These are phyloP conservation scores for Kregervanrija fluxuum DNA, from an alignment of 805 yeast species.

Conservation along the genomic window DNA sequence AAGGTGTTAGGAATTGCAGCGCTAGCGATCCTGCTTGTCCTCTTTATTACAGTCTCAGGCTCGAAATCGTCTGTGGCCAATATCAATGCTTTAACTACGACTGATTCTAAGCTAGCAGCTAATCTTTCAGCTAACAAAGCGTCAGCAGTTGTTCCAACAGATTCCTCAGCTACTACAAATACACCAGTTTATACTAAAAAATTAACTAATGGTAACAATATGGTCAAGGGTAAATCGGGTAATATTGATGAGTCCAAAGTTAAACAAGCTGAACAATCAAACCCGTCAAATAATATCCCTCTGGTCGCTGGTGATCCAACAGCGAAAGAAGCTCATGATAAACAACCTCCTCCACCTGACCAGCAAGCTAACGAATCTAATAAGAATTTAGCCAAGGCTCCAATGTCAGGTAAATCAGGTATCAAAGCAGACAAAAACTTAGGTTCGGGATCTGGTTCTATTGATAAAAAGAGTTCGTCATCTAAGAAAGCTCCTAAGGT, in stretches of 20 bases:
- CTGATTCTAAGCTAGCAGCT: not conserved
- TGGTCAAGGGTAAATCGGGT: conserved; percentile 29
- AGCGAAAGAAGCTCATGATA: conserved; percentile 10
- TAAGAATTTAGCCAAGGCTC: too few relatives aligned
- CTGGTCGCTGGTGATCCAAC: conserved; percentile 11
- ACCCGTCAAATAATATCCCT: conserved; percentile 6
- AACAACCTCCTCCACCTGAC: not conserved
- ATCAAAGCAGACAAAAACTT: conserved; percentile 5
- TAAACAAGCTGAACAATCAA: conserved; percentile 28
- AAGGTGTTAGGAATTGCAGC: conserved; percentile 37
- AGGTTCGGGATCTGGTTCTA: not conserved
- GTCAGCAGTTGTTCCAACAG: conserved; percentile 4
- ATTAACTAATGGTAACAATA: conserved; percentile 19
- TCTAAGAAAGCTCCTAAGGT: not conserved
- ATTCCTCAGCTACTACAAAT: not conserved
- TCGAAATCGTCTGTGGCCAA: not conserved
- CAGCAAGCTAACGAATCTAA: too few relatives aligned
- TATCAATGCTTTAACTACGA: not conserved
- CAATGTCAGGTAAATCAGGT: not conserved
- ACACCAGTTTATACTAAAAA: conserved; percentile 12
- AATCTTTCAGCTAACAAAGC: not conserved
- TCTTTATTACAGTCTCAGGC: conserved; percentile 26
- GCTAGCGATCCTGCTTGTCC: conserved; percentile 29
- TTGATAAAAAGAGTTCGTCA: not conserved
- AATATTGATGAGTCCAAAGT: conserved; percentile 36